Conservation (phyloP, 768 basidiomycete species). For the Nidularia sp. region DNA sequence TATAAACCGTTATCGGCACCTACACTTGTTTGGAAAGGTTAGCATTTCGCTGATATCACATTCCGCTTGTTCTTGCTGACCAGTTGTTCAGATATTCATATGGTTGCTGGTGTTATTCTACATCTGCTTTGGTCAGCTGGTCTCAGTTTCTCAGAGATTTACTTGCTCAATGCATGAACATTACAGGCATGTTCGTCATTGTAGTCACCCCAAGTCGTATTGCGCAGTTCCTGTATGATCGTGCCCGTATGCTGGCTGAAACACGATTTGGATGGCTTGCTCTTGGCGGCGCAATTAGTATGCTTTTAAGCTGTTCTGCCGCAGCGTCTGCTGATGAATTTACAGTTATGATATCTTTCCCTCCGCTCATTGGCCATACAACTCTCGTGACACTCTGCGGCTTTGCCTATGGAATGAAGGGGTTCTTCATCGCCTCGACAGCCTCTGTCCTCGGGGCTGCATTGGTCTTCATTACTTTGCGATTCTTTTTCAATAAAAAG, state of each 20-base stretch:
- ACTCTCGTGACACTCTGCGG: slow-evolving; percentile 68
- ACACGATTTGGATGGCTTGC: slow-evolving; percentile 61
- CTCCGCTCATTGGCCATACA: slow-evolving; percentile 65
- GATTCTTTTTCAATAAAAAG: slow-evolving; percentile 50
- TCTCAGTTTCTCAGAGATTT: background rate
- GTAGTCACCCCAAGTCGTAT: slow-evolving; percentile 62
- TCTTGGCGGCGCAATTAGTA: slow-evolving; percentile 49
- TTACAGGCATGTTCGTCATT: slow-evolving; percentile 34
- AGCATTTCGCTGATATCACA: slow-evolving; percentile 1
- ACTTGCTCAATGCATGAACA: background rate
- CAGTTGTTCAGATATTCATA: slow-evolving; percentile 44
- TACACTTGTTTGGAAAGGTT: slow-evolving; percentile 57
- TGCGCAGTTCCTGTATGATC: slow-evolving; percentile 68
- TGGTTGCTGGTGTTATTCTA: slow-evolving; percentile 61
- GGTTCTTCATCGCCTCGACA: slow-evolving; percentile 60
- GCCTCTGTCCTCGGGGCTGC: slow-evolving; percentile 65
- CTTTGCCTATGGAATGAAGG: slow-evolving; percentile 80
- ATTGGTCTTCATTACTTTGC: slow-evolving; percentile 55
- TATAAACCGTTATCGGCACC: slow-evolving; percentile 39
- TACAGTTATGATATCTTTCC: slow-evolving; percentile 48
- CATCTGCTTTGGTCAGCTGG: slow-evolving; percentile 30
- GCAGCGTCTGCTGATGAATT: slow-evolving; percentile 1
- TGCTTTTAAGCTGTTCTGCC: slow-evolving; percentile 11
- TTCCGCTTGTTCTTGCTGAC: background rate
- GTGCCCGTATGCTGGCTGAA: slow-evolving; percentile 55